Conservation (phyloP, 2,329 filamentous ascomycete genomes). For the Ophiostoma sp. region DNA sequence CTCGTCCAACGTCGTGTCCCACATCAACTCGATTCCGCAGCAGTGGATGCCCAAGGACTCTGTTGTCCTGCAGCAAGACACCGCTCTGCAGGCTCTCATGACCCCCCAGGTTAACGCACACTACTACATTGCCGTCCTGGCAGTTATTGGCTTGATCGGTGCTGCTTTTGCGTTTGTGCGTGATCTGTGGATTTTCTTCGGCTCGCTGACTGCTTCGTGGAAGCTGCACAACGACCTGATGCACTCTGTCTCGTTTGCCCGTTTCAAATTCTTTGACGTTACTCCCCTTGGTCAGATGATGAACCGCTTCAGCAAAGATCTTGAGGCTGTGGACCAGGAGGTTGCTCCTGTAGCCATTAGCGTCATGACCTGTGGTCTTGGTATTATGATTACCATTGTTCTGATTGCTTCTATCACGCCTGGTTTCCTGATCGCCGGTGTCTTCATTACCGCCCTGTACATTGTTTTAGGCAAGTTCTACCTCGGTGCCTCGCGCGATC, state of each 20-base stretch:
- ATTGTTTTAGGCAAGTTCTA: constrained; percentile 82
- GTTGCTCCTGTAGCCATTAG: constrained; percentile 86
- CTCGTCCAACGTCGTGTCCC: constrained; percentile 13
- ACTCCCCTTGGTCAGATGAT: constrained; percentile 94
- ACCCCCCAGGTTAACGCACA: constrained; percentile 63
- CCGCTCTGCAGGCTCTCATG: constrained; percentile 28
- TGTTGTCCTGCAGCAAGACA: constrained; percentile 36
- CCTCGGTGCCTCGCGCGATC: constrained; percentile 83
- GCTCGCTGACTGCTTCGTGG: constrained; percentile 81
- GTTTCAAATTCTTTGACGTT: constrained; percentile 96
- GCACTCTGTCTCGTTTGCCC: constrained; percentile 73
- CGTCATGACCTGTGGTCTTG: constrained; percentile 59
- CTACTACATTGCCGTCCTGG: constrained; percentile 83
- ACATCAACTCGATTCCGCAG: constrained; percentile 17
- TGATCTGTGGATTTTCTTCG: constrained; percentile 86
- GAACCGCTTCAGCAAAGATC: constrained; percentile 97
- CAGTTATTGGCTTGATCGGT: constrained; percentile 69
- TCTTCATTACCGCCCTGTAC: constrained; percentile 81
- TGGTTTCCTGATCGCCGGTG: constrained; percentile 77
- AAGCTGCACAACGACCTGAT: constrained; percentile 77
- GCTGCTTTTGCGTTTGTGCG: constrained; percentile 75
- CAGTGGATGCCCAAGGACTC: constrained; percentile 32
- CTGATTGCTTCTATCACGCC: constrained; percentile 87
- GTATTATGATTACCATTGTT: constrained; percentile 75
- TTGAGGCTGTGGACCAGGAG: constrained; percentile 92